phyloP scores from a whole-genome alignment of 2,329 filamentous ascomycete genomes.

The Pseudocercospora fijiensis region DNA sequence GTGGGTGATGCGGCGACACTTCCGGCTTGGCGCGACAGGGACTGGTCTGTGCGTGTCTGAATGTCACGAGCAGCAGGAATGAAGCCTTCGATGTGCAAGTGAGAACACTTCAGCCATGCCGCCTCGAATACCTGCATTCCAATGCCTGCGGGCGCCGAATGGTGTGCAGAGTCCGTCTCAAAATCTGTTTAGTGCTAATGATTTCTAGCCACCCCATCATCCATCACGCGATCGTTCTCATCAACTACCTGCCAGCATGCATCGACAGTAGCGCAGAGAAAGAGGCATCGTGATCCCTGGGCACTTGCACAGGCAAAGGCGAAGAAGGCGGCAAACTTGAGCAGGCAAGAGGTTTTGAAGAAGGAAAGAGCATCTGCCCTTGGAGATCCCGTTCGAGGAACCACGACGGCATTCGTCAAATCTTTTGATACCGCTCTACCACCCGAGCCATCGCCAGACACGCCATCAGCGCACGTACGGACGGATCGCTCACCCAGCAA shows the following conservation, averaged over 20 bases:
- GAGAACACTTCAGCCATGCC: constrained; percentile 40
- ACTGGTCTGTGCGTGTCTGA: not conserved
- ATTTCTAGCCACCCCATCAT: constrained; percentile 16
- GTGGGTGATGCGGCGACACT: constrained; percentile 11
- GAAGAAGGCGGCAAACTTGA: constrained; percentile 78
- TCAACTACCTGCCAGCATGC: constrained; percentile 65
- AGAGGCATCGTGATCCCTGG: constrained; percentile 76
- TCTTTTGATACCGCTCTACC: constrained; percentile 67
- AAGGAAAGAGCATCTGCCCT: constrained; percentile 62
- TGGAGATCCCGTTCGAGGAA: constrained; percentile 78
- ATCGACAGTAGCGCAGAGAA: constrained; percentile 56
- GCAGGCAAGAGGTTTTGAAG: constrained; percentile 68
- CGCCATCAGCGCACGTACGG: constrained; percentile 22
- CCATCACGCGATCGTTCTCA: constrained; percentile 49
- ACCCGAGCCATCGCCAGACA: constrained; percentile 31
- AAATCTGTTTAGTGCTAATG: constrained; percentile 8
- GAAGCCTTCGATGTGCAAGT: not conserved
- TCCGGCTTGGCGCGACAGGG: not conserved
- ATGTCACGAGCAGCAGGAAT: not conserved
- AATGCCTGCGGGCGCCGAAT: constrained; percentile 45
- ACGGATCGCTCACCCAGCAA: constrained; percentile 14
- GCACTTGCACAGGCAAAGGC: constrained; percentile 76
- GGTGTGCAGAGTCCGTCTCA: constrained; percentile 31
- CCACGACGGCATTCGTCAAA: constrained; percentile 76
- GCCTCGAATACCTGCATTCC: constrained; percentile 47